These are phyloP conservation scores for Hypoxylon rickii DNA, from an alignment of 495 filamentous ascomycete species.

Conservation along the genomic window DNA sequence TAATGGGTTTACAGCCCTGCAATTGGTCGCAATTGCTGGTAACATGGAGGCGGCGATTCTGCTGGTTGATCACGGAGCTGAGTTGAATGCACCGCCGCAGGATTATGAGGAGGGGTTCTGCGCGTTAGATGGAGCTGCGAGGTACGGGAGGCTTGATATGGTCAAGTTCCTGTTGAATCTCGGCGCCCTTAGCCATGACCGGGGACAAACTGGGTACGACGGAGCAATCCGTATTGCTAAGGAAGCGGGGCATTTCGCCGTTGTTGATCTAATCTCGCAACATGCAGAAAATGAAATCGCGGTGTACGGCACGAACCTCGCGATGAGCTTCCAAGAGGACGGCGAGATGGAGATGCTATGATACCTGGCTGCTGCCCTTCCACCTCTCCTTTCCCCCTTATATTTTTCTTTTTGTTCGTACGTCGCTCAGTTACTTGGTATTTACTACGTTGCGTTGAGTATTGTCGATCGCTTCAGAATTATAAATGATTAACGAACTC, in stretches of 20 bases:
- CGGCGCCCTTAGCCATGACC: constrained; percentile 13
- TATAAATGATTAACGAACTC: too few species aligned
- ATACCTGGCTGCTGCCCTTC: too few species aligned
- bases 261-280: constrained; percentile 8
- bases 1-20: constrained; percentile 5
- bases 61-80: constrained; percentile 26
- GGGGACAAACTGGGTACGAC: constrained; percentile 20
- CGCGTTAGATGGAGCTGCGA: constrained; percentile 10
- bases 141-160: constrained; percentile 15
- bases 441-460: too few species aligned
- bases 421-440: too few species aligned
- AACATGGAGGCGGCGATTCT: constrained; percentile 18
- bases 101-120: background rate
- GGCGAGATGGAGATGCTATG: too few species aligned
- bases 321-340: constrained; percentile 10
- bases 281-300: background rate
- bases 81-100: constrained; percentile 14
- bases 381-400: too few species aligned
- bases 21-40: background rate
- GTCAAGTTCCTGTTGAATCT: constrained; percentile 19
- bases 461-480: too few species aligned
- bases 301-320: constrained; percentile 3
- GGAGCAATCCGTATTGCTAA: constrained; percentile 14
- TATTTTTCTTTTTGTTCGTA: too few species aligned
- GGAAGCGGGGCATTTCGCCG: background rate